Evolutionary conservation across 495 filamentous ascomycete species (phyloP), one percentile per base, ranked within the genome.

Genomic region (Aspergillus taichungensis): DNA sequence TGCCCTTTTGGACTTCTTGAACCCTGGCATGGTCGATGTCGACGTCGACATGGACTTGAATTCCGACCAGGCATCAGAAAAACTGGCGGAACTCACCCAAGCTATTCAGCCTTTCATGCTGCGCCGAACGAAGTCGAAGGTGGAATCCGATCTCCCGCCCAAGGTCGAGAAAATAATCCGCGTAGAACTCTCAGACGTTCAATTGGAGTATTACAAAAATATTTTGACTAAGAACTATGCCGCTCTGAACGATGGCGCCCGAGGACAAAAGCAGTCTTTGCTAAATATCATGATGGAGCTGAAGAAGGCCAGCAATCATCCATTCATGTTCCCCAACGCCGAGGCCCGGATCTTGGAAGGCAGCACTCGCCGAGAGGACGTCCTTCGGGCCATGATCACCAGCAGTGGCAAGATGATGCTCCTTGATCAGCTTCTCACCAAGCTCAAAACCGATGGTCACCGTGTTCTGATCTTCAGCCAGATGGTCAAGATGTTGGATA

Each of bases 331-430:
- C 52, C 83, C 85, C 3, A 87, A 85, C 45, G 92, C 88, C 14
- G 92, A 97, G 61, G 87, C 91, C 30, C 85, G 82, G 34, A 84
- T 95, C 38, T 64, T 96, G 31, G 80, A 76, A 45, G 85, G 82
- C 8, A 84, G 80, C 57, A 73, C 74, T 24, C 78, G 84, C 8
- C 84, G 87, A 11, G 89, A 96, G 56, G 92, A 97, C 59, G 78
- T 86, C 37, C 75, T 97, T 52, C 85, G 91, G 57, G 84, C 82
- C 34, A 77, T 97, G 48, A 94, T 99, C 54, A 90, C 87, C 9
- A 94, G 87, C 54, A 97, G 94, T 61, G 92, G 92, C 46, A 99
- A 99, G 66, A 95, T 99, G 91, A 95, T 97, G 83, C 76, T 99
- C 38, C 79, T 99, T 9, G 91, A 99, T 49, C 87, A 86, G 55